Base-by-base conservation (phyloP, 2,329 filamentous ascomycete species). In the Fusarium lateritium region DNA sequence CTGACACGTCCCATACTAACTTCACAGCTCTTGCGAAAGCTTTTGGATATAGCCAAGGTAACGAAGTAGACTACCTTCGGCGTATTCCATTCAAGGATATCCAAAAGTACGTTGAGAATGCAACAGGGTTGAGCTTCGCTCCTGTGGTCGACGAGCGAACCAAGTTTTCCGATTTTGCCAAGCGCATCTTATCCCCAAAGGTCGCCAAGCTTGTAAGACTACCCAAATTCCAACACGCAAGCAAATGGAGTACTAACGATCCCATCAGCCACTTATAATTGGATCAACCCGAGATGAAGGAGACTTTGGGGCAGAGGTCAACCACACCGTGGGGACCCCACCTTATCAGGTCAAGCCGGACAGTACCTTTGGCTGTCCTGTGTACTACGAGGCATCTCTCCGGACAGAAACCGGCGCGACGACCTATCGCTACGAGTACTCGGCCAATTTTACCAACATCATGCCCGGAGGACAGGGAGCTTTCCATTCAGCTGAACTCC, bases 391-490 rank as follows among this genome's bases (percentile, higher is more conserved):
- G 22, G 60, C 56, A 5, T 17, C 39, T 4, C 6, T 62, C 2
- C 44, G 58, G 7, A 53, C 58, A 2, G 13, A 38, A 0, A 17
- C 31, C 1, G 34, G 49, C 2, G 33, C 14, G 4, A 53, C 61
- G 5, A 62, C 56, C 17, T 62, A 45, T 44, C 44, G 58, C 17
- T 62, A 61, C 10, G 44, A 61, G 58, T 62, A 62, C 19, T 62
- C 58, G 3, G 26, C 56, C 39, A 62, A 62, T 15, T 62, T 62
- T 0, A 62, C 58, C 33, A 62, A 62, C 7, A 62, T 62, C 15
- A 62, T 62, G 56, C 56, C 58, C 4, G 39, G 45, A 9, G n/a
- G 40, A 7, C 24, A 53, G 2, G 58, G 58, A 0, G 39, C 56
- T 8, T 62, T 22, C 2, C 58, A 62, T 7, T 33, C 22, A 8